Evolutionary conservation across 2,329 filamentous ascomycete species (phyloP), one percentile per base, ranked within the genome.

Genomic region (Fonsecaea pugnacius): DNA sequence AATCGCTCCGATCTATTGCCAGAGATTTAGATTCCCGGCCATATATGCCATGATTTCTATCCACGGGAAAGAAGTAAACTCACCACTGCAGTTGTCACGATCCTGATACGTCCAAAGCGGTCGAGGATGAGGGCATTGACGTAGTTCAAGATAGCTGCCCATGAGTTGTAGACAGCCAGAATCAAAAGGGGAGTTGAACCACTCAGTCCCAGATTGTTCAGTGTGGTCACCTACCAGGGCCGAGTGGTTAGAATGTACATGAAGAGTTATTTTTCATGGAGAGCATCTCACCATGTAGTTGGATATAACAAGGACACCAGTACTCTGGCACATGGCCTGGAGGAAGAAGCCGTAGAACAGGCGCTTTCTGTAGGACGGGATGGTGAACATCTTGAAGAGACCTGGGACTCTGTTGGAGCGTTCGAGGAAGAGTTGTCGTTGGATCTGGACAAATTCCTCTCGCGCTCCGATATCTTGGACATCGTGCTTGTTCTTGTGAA

Each of bases 141-240:
- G 9, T 21, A 59, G 36, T 59, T 59, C 46, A 64, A 32, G 5
- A 55, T 16, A 9, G 55, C 55, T 6, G 55, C 62, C 55, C 62
- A 64, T 7, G 56, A 36, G 14, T 46, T 57, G 77, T 78, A 82
- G 27, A 79, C 63, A 14, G 78, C 79, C 61, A 75, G 76, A 18
- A 82, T 69, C 2, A 82, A 73, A 21, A 82, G 70, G 3, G 79
- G 78, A 72, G 76, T 75, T 58, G 73, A 75, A 36, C 71, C 73
- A 36, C 60, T 69, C 56, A 76, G 67, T 5, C 80, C 80, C 0
- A 83, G 75, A 2, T 78, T 74, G 12, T 72, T 70, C 67, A 82
- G 82, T 38, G 83, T 77, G 0, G 58, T 77, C 72, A 40, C 38
- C 38, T 40, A n/a, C 9, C 12, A 51, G 76, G 73, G 0, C 77